Evolutionary conservation across 495 filamentous ascomycete species (phyloP).

Genomic region (Pseudomonodictys pantanalensis): DNA sequence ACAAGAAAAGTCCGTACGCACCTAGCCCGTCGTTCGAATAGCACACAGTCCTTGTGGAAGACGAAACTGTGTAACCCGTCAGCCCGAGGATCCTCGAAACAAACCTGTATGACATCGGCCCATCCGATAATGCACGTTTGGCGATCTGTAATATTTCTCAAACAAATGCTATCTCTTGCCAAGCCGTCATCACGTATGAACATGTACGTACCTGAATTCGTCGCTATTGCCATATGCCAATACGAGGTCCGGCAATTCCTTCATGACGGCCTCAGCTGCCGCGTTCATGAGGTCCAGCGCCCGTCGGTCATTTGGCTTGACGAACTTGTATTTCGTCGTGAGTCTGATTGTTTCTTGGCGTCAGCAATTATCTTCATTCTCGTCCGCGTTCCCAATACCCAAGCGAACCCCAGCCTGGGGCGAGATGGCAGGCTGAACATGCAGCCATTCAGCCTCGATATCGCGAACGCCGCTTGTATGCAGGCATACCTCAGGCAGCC

Average conservation of each 20-base stretch:
- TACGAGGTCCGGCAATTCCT: slow-evolving; percentile 76
- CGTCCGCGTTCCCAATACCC: too few relatives aligned
- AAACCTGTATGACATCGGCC: slow-evolving; percentile 10
- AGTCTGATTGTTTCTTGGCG: slow-evolving; percentile 50
- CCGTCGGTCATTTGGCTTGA: slow-evolving; percentile 86
- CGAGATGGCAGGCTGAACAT: background rate
- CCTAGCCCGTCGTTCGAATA: slow-evolving; percentile 87
- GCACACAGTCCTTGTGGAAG: slow-evolving; percentile 70
- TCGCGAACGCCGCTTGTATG: background rate
- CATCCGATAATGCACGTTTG: background rate
- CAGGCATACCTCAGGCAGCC: background rate
- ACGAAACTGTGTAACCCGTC: slow-evolving; percentile 64
- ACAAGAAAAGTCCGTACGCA: slow-evolving; percentile 44
- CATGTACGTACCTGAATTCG: slow-evolving; percentile 68
- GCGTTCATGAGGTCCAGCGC: slow-evolving; percentile 94
- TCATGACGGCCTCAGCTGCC: slow-evolving; percentile 76
- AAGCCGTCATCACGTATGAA: background rate
- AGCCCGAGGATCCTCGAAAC: slow-evolving; percentile 11
- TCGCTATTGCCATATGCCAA: slow-evolving; percentile 92
- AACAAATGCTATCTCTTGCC: background rate
- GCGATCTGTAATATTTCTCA: slow-evolving; percentile 23
- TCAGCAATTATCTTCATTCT: too few relatives aligned
- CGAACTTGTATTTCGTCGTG: slow-evolving; percentile 74
- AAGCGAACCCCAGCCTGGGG: background rate
- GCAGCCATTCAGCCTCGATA: background rate